Evolutionary conservation across 306 rosid genomes (phyloP).

Genomic region (Casuarina equisetifolia): DNA sequence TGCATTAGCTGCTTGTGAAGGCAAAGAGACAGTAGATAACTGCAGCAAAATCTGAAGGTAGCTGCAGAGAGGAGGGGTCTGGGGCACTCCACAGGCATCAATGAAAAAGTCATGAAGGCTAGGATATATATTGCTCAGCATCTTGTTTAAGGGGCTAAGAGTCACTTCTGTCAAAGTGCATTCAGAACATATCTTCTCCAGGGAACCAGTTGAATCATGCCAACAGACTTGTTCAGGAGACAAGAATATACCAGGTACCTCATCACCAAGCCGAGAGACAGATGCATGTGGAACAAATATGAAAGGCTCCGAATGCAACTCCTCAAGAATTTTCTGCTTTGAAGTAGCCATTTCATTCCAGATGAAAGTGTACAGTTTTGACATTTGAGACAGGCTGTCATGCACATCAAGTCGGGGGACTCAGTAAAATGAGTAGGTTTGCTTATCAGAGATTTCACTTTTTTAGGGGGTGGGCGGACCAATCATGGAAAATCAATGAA

Average conservation of each 20-base stretch:
- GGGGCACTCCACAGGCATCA: conserved; percentile 60
- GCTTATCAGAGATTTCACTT: neutral
- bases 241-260: conserved; percentile 63
- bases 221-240: conserved; percentile 69
- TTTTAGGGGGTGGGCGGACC: neutral
- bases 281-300: conserved; percentile 68
- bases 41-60: conserved; percentile 80
- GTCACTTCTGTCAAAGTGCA: conserved; percentile 29
- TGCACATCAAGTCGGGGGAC: conserved; percentile 22
- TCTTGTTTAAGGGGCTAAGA: conserved; percentile 49
- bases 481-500: neutral
- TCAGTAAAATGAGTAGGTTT: conserved; percentile 16
- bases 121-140: conserved; percentile 62
- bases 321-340: conserved; percentile 55
- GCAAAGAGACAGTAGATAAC: conserved; percentile 64
- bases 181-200: conserved; percentile 41
- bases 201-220: conserved; percentile 70
- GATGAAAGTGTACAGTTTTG: conserved; percentile 66
- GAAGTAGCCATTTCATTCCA: conserved; percentile 78
- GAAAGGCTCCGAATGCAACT: conserved; percentile 61
- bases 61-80: conserved; percentile 67
- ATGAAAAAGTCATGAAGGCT: conserved; percentile 77
- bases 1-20: conserved; percentile 68
- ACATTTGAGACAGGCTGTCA: conserved; percentile 75
- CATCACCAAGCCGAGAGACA: conserved; percentile 48